Conservation (phyloP, 148 eudicot genomes). For the Polygonum aviculare region DNA sequence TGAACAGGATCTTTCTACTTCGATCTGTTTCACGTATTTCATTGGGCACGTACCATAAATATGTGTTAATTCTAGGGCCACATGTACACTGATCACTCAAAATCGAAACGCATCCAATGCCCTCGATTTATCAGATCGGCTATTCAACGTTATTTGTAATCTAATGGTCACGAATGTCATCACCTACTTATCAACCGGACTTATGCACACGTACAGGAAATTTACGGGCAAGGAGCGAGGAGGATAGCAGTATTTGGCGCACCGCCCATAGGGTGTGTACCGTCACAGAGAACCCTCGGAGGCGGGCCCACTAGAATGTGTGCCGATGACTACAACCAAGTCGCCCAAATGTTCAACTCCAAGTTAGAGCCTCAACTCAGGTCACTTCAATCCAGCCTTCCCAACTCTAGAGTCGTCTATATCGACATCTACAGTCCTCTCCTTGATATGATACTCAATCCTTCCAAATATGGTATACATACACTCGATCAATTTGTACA, state of each 20-base stretch:
- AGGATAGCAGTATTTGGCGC: conserved; percentile 35
- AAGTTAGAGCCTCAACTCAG: conserved; percentile 31
- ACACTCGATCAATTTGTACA: no score
- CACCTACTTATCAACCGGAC: no score
- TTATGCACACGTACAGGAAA: conserved; percentile 19
- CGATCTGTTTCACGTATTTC: no score
- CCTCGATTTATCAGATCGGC: neutral
- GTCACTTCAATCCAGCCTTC: conserved; percentile 19
- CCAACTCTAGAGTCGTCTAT: conserved; percentile 33
- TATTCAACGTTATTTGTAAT: no score
- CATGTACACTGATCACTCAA: no score
- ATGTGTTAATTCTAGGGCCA: neutral
- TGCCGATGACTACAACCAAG: conserved; percentile 32
- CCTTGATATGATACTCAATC: conserved; percentile 37
- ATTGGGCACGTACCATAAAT: neutral
- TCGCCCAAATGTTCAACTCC: conserved; percentile 37
- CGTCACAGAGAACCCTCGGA: conserved; percentile 44
- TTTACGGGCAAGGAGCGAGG: conserved; percentile 51
- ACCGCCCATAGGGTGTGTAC: conserved; percentile 60
- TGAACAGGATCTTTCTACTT: no score
- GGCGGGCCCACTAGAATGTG: conserved; percentile 40
- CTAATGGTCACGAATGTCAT: no score
- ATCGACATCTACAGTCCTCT: conserved; percentile 39
- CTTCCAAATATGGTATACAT: conserved; percentile 14
- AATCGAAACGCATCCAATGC: no score